These are phyloP conservation scores for Pichia kluyveri DNA, from an alignment of 805 yeast genomes.

Conservation along the genomic window DNA sequence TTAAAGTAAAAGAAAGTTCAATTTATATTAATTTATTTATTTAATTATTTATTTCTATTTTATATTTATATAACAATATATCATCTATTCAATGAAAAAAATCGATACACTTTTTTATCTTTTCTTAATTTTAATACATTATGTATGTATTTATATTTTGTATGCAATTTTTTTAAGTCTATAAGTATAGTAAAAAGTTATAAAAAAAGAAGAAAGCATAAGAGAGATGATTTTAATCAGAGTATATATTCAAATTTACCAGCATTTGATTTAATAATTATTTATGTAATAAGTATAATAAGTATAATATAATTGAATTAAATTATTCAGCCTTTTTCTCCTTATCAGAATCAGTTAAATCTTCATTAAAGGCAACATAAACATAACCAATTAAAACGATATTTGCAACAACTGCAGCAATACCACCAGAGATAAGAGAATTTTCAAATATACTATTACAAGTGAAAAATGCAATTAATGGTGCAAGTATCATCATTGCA, in stretches of 20 bases:
- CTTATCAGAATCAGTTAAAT: constrained; percentile 26
- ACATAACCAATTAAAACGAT: constrained; percentile 66
- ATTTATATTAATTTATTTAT: too few species aligned
- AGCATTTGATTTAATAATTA: too few species aligned
- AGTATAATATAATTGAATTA: too few species aligned
- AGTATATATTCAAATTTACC: too few species aligned
- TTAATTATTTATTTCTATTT: neutral
- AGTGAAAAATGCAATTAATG: constrained; percentile 53
- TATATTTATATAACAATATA: neutral
- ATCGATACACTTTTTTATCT: neutral
- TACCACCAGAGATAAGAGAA: constrained; percentile 65
- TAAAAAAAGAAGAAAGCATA: too few species aligned
- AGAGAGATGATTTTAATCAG: too few species aligned
- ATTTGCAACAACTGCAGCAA: constrained; percentile 73
- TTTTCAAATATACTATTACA: constrained; percentile 28
- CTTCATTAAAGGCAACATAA: constrained; percentile 66
- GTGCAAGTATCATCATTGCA: constrained; percentile 64
- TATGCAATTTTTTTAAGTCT: too few species aligned
- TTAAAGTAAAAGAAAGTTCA: too few species aligned
- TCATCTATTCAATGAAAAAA: neutral
- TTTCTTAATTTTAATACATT: neutral
- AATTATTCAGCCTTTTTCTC: constrained; percentile 16
- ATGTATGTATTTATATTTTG: too few species aligned
- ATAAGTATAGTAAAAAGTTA: too few species aligned
- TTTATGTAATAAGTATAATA: too few species aligned